phyloP scores from a whole-genome alignment of 2,329 filamentous ascomycete genomes.

The Aspergillus proliferans region DNA sequence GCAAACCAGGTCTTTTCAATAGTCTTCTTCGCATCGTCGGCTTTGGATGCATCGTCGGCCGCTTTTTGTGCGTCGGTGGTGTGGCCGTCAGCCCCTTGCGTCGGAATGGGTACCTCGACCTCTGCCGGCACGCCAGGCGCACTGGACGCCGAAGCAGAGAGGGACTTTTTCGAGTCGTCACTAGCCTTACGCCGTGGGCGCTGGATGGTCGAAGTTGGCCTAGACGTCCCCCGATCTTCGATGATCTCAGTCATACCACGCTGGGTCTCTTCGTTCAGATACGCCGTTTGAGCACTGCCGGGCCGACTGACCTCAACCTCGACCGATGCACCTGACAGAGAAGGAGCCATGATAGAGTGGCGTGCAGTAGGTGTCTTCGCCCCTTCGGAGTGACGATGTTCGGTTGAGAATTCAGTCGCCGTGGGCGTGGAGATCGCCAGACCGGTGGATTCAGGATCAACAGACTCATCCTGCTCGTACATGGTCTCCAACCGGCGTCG shows the following conservation, averaged over 20 bases:
- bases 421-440: slow-evolving; percentile 12
- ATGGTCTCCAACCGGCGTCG: slow-evolving; percentile 31
- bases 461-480: slow-evolving; percentile 28
- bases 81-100: slow-evolving; percentile 22
- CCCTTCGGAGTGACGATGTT: neutral
- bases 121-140: slow-evolving; percentile 11
- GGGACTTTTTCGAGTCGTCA: slow-evolving; percentile 15
- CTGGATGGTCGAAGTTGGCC: slow-evolving; percentile 18
- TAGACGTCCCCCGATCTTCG: slow-evolving; percentile 26
- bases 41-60: slow-evolving; percentile 2
- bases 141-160: slow-evolving; percentile 16
- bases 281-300: slow-evolving; percentile 15
- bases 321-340: slow-evolving; percentile 13
- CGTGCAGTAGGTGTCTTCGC: slow-evolving; percentile 4
- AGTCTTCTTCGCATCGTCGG: neutral
- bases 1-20: neutral
- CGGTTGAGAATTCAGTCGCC: neutral
- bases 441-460: slow-evolving; percentile 14
- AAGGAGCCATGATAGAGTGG: slow-evolving; percentile 13
- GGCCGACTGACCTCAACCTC: slow-evolving; percentile 15
- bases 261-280: slow-evolving; percentile 8
- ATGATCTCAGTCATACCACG: slow-evolving; percentile 17
- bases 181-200: slow-evolving; percentile 26
- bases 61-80: slow-evolving; percentile 4
- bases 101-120: slow-evolving; percentile 15